Conservation (phyloP, 1,284 basidiomycete species). For the Cryptococcus sp. region DNA sequence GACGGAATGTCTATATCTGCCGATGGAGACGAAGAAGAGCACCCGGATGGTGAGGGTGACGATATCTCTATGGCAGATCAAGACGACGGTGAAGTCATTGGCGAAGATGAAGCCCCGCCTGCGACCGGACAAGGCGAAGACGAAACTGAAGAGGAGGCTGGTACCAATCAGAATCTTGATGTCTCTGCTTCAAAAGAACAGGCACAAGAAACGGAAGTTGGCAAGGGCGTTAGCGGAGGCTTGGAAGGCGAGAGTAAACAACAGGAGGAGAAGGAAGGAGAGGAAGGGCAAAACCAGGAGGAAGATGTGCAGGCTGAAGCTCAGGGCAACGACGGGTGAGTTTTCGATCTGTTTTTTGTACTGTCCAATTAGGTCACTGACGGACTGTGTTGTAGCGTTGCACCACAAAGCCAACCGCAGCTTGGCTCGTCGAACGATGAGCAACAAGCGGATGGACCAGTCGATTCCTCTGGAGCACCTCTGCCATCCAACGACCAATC, state of each 20-base stretch:
- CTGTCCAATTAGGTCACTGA: slow-evolving; percentile 8
- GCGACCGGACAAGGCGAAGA: slow-evolving; percentile 47
- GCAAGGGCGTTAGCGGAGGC: slow-evolving; percentile 40
- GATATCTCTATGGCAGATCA: slow-evolving; percentile 43
- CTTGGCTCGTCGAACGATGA: slow-evolving; percentile 40
- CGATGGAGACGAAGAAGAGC: slow-evolving; percentile 51
- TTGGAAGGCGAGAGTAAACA: slow-evolving; percentile 42
- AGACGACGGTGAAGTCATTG: slow-evolving; percentile 43
- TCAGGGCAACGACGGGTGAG: slow-evolving; percentile 34
- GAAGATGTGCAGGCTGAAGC: slow-evolving; percentile 45
- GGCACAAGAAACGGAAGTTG: slow-evolving; percentile 42
- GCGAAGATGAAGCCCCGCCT: slow-evolving; percentile 41
- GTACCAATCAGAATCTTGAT: slow-evolving; percentile 44
- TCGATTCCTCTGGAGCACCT: slow-evolving; percentile 45
- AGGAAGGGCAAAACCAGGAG: slow-evolving; percentile 23
- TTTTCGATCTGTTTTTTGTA: background rate
- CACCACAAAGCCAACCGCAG: slow-evolving; percentile 31
- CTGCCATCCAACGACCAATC: slow-evolving; percentile 31
- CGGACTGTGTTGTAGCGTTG: slow-evolving; percentile 16
- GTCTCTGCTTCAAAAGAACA: slow-evolving; percentile 41
- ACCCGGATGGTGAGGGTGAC: slow-evolving; percentile 29
- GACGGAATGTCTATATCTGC: slow-evolving; percentile 28
- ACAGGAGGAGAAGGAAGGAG: slow-evolving; percentile 34
- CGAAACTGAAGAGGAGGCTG: slow-evolving; percentile 47
- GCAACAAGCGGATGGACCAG: slow-evolving; percentile 42